Evolutionary conservation across 192 early-diverging fungal genomes (phyloP).

Genomic region (Coemansia sp.): DNA sequence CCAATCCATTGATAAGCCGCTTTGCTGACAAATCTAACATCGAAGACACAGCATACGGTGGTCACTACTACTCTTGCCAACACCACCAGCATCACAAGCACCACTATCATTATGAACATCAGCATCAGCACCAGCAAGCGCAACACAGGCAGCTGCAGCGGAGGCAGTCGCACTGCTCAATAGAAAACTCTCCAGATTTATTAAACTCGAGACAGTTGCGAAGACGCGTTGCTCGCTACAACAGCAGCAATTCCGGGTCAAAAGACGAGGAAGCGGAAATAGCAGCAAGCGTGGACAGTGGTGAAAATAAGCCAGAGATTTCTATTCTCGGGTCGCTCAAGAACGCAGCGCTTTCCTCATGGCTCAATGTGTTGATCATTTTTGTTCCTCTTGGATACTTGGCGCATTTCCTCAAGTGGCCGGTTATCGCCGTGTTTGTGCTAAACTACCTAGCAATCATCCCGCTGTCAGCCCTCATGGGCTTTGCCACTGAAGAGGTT

Average conservation of each 20-base stretch:
- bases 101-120: too few species aligned
- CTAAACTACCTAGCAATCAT: constrained; percentile 89
- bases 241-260: constrained; percentile 3
- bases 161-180: background rate
- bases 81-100: constrained; percentile 3
- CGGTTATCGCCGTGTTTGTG: constrained; percentile 66
- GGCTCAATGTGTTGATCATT: constrained; percentile 70
- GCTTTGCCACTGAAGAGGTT: constrained; percentile 86
- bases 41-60: constrained; percentile 1
- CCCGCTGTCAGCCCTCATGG: constrained; percentile 86
- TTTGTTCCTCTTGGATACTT: constrained; percentile 82
- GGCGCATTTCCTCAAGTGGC: constrained; percentile 65
- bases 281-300: background rate
- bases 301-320: background rate
- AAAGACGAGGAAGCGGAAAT: constrained; percentile 4
- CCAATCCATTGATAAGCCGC: background rate
- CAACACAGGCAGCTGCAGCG: constrained; percentile 5
- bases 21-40: constrained; percentile 13
- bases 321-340: constrained; percentile 31
- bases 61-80: background rate
- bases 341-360: constrained; percentile 51
- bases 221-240: constrained; percentile 37
- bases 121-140: background rate
- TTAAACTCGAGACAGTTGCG: constrained; percentile 50
- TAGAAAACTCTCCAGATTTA: constrained; percentile 35